Conservation (phyloP, 768 basidiomycete species). For the Boletus tylopilopsis region DNA sequence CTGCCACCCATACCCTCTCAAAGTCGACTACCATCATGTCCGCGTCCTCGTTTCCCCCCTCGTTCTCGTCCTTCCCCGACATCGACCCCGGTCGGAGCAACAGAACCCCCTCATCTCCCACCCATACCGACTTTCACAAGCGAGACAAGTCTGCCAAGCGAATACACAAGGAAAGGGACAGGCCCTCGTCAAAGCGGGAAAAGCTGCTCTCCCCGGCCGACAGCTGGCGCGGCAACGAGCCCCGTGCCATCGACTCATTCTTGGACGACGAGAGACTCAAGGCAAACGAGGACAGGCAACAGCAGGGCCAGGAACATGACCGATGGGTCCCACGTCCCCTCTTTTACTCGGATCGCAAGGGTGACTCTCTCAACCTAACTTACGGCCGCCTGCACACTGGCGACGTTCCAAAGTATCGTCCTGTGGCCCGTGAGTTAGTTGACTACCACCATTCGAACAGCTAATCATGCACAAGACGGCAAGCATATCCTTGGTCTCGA, state of each 20-base stretch:
- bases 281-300: slow-evolving; percentile 33
- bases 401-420: slow-evolving; percentile 63
- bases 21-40: too few species aligned
- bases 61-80: slow-evolving; percentile 70
- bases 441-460: slow-evolving; percentile 23
- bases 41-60: slow-evolving; percentile 59
- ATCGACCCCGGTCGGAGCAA: slow-evolving; percentile 44
- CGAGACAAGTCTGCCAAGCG: slow-evolving; percentile 22
- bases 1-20: slow-evolving; percentile 5
- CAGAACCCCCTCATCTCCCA: slow-evolving; percentile 13
- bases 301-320: slow-evolving; percentile 17
- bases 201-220: slow-evolving; percentile 26
- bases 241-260: slow-evolving; percentile 8
- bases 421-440: slow-evolving; percentile 50
- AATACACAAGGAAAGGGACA: slow-evolving; percentile 28
- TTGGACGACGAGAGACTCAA: slow-evolving; percentile 32
- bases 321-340: slow-evolving; percentile 28
- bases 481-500: slow-evolving; percentile 62
- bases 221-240: slow-evolving; percentile 21
- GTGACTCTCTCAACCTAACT: slow-evolving; percentile 60
- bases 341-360: slow-evolving; percentile 65
- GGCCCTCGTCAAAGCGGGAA: slow-evolving; percentile 28
- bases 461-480: slow-evolving; percentile 47
- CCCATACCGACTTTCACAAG: slow-evolving; percentile 14
- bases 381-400: slow-evolving; percentile 64